Conservation (phyloP, 371 early-diverging fungal genomes). For the Dichotomocladium elegans region DNA sequence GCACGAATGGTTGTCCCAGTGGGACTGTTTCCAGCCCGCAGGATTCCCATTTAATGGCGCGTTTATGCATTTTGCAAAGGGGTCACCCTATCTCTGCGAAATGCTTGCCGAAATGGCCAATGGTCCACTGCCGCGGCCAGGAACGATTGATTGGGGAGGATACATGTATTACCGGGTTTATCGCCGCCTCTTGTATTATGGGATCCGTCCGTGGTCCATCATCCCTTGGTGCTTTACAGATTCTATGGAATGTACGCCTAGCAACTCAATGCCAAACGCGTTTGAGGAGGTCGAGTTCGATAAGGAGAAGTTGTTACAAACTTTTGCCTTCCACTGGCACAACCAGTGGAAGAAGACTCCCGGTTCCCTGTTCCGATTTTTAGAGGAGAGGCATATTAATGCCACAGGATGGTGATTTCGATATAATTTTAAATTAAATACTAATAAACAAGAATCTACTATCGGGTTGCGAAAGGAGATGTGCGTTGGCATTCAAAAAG, state of each 20-base stretch:
- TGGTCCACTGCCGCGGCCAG: conserved; percentile 43
- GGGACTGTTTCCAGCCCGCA: conserved; percentile 55
- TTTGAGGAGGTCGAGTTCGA: conserved; percentile 45
- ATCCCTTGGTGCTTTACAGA: conserved; percentile 56
- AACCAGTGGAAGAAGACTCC: conserved; percentile 53
- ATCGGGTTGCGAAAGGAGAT: too few species aligned
- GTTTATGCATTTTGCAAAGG: conserved; percentile 47
- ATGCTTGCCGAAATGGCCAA: conserved; percentile 47
- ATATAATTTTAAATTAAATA: too few species aligned
- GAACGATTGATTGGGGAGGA: conserved; percentile 52
- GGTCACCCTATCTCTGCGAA: conserved; percentile 50
- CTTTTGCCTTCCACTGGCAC: conserved; percentile 56
- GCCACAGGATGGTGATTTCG: conserved; percentile 35
- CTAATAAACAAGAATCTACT: too few species aligned
- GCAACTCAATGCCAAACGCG: conserved; percentile 51
- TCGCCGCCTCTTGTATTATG: conserved; percentile 40
- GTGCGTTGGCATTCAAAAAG: too few species aligned
- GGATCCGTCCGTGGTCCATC: conserved; percentile 43
- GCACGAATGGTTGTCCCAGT: conserved; percentile 50
- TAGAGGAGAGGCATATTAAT: conserved; percentile 39
- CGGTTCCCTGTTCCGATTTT: conserved; percentile 42
- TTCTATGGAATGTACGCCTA: conserved; percentile 43
- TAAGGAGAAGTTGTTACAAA: conserved; percentile 33
- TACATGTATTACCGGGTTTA: conserved; percentile 49
- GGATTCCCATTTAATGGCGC: conserved; percentile 54